Evolutionary conservation across 345 rosid species (phyloP).

Genomic region (Euphorbia lathyris): DNA sequence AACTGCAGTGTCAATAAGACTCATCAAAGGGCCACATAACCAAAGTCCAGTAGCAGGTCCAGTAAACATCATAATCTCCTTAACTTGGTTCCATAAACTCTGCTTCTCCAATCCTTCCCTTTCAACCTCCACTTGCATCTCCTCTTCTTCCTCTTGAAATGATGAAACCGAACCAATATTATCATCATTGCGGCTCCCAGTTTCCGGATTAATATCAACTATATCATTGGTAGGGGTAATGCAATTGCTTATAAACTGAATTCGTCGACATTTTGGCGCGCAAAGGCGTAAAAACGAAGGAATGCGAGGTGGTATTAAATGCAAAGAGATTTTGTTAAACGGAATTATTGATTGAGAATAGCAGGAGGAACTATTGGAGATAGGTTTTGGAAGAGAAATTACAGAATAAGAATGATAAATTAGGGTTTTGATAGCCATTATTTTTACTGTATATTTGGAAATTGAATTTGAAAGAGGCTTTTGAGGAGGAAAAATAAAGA

Average conservation of each 20-base stretch:
- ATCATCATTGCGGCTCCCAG: neutral
- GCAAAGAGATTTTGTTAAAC: slow-evolving; percentile 12
- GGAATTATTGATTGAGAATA: slow-evolving; percentile 22
- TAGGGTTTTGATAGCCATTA: slow-evolving; percentile 43
- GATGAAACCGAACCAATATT: slow-evolving; percentile 7
- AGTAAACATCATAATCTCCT: slow-evolving; percentile 74
- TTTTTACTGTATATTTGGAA: neutral
- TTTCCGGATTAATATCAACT: slow-evolving; percentile 2
- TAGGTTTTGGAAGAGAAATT: slow-evolving; percentile 24
- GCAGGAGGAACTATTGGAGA: slow-evolving; percentile 6
- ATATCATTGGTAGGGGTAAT: slow-evolving; percentile 32
- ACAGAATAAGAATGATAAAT: slow-evolving; percentile 22
- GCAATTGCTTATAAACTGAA: slow-evolving; percentile 26
- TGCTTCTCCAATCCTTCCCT: slow-evolving; percentile 49
- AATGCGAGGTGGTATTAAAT: slow-evolving; percentile 14
- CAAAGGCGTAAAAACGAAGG: slow-evolving; percentile 17
- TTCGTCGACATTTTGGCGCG: neutral
- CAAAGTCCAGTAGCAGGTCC: slow-evolving; percentile 92
- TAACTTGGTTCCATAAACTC: slow-evolving; percentile 74
- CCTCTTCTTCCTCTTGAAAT: slow-evolving; percentile 15
- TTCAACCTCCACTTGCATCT: slow-evolving; percentile 17
- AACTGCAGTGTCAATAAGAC: slow-evolving; percentile 87
- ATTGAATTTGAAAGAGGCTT: neutral
- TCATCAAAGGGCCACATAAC: slow-evolving; percentile 94
- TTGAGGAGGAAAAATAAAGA: neutral